Evolutionary conservation across 768 basidiomycete species (phyloP).

Genomic region (Cystobasidium tubakii): DNA sequence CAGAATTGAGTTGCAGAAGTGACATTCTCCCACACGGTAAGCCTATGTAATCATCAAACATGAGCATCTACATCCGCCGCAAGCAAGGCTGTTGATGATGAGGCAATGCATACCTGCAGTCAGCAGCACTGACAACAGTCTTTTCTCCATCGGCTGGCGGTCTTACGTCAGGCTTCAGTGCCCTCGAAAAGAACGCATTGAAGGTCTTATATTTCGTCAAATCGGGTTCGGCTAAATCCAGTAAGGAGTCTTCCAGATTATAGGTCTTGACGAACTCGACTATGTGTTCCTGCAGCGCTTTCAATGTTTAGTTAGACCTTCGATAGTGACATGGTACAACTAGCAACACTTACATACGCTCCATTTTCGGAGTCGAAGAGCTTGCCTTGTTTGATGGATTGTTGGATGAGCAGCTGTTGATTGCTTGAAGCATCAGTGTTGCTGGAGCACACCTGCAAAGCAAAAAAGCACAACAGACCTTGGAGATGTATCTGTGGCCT

Average conservation of each 20-base stretch:
- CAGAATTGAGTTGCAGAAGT: constrained; percentile 64
- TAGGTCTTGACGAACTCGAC: constrained; percentile 49
- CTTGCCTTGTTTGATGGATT: constrained; percentile 47
- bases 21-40: constrained; percentile 63
- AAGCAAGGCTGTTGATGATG: no score
- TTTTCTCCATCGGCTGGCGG: constrained; percentile 59
- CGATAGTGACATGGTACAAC: background rate
- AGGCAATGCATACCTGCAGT: constrained; percentile 53
- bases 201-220: constrained; percentile 61
- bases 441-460: no score
- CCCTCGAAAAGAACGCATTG: constrained; percentile 71
- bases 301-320: constrained; percentile 16
- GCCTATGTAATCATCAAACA: constrained; percentile 45
- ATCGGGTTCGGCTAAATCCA: constrained; percentile 64
- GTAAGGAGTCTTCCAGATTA: constrained; percentile 45
- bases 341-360: background rate
- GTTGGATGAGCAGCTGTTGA: constrained; percentile 44
- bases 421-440: no score
- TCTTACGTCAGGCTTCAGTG: constrained; percentile 59
- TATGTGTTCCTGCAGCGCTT: constrained; percentile 48
- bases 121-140: constrained; percentile 63
- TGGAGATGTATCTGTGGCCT: constrained; percentile 10
- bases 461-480: background rate
- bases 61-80: no score
- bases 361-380: constrained; percentile 34